Conservation (phyloP, 805 yeast genomes). For the Suhomyces sp. region DNA sequence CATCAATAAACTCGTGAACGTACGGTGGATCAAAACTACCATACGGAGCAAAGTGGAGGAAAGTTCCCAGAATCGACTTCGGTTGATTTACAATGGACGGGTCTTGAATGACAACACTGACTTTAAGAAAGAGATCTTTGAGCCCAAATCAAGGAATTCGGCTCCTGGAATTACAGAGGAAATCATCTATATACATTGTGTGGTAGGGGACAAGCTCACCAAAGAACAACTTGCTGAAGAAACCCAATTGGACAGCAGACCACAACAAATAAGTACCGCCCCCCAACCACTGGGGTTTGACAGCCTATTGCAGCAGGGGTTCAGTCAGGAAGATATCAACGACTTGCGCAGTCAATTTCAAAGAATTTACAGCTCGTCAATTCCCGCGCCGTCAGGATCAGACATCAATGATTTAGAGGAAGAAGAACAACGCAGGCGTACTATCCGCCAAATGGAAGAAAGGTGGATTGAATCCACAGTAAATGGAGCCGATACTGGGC, state of each 20-base stretch:
- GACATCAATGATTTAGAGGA: constrained; percentile 39
- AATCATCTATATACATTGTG: constrained; percentile 69
- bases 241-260: constrained; percentile 51
- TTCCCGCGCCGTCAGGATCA: constrained; percentile 15
- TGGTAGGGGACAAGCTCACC: constrained; percentile 65
- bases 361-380: constrained; percentile 55
- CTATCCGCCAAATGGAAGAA: constrained; percentile 70
- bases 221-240: constrained; percentile 59
- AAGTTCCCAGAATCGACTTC: constrained; percentile 47
- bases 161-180: constrained; percentile 1
- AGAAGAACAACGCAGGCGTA: constrained; percentile 38
- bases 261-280: constrained; percentile 48
- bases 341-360: constrained; percentile 74
- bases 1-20: constrained; percentile 29
- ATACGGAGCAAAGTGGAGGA: constrained; percentile 24
- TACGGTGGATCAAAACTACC: constrained; percentile 29
- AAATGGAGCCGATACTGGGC: constrained; percentile 45
- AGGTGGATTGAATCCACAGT: constrained; percentile 85
- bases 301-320: constrained; percentile 78
- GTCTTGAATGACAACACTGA: constrained; percentile 59
- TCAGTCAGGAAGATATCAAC: constrained; percentile 71
- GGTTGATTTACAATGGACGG: constrained; percentile 68
- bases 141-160: constrained; percentile 25
- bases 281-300: constrained; percentile 86
- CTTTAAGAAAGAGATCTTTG: constrained; percentile 49